Conservation (phyloP, 225 moss, liverwort and hornwort species). For the Rhytidiadelphus loreus region DNA sequence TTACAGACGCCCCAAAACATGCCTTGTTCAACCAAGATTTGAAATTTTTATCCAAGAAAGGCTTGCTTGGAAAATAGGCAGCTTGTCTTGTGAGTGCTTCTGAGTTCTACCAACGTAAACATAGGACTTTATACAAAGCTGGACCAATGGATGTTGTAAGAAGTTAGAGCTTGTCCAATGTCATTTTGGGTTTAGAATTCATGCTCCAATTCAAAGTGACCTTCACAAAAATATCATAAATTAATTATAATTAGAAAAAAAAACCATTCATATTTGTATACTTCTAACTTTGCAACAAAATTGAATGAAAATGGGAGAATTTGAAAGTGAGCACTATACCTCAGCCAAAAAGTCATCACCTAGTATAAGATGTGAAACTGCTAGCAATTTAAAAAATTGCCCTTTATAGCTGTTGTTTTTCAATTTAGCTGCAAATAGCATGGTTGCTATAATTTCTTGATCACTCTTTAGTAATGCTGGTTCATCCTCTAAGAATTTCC, state of each 20-base stretch:
- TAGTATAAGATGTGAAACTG: too few relatives aligned
- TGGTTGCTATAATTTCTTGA: too few relatives aligned
- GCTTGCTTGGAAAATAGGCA: not conserved
- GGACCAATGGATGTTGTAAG: not conserved
- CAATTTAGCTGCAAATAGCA: too few relatives aligned
- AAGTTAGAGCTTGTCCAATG: not conserved
- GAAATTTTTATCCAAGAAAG: not conserved
- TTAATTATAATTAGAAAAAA: fast-evolving
- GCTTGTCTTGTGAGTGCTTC: fast-evolving
- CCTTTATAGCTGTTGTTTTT: too few relatives aligned
- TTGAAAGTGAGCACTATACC: fast-evolving
- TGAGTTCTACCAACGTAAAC: not conserved
- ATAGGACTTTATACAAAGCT: too few relatives aligned
- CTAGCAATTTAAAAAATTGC: too few relatives aligned
- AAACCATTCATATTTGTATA: too few relatives aligned
- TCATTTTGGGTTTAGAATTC: not conserved
- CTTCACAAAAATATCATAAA: not conserved
- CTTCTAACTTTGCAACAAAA: fast-evolving
- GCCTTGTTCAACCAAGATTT: too few relatives aligned
- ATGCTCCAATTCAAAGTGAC: not conserved
- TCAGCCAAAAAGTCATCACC: too few relatives aligned
- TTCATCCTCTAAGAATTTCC: too few relatives aligned
- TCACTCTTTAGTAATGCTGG: too few relatives aligned
- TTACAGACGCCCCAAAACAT: too few relatives aligned
- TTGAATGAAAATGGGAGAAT: fast-evolving